These are phyloP conservation scores for Lactarius pseudohatsudake DNA, from an alignment of 768 basidiomycete species.

Conservation along the genomic window DNA sequence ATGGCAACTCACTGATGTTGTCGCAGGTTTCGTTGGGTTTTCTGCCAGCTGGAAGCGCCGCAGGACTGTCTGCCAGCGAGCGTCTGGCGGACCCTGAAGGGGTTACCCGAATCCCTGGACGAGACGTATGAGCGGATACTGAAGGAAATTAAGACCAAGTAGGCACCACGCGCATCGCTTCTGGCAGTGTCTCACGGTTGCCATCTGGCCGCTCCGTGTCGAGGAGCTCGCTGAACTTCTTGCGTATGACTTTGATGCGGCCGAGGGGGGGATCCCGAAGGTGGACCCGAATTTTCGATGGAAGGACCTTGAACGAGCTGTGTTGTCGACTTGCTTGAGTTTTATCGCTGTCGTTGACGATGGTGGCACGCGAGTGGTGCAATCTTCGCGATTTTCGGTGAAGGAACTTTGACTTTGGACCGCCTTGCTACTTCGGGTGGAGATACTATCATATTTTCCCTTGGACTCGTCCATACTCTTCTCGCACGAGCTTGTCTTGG, in stretches of 20 bases:
- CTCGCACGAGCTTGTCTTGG: not conserved
- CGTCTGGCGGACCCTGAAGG: not conserved
- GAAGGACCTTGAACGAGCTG: not conserved
- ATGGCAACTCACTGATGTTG: not conserved
- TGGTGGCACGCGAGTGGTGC: not conserved
- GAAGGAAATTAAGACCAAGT: not conserved
- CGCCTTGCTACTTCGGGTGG: not conserved
- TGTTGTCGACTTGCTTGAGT: not conserved
- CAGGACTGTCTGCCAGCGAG: not conserved
- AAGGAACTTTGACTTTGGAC: not conserved
- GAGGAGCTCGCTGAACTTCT: too few relatives aligned
- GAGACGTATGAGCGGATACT: not conserved
- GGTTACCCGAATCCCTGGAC: not conserved
- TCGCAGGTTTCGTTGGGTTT: not conserved
- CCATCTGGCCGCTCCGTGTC: too few relatives aligned
- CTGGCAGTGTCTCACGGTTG: not conserved
- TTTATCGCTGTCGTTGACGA: not conserved
- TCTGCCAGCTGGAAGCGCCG: not conserved
- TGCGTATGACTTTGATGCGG: too few relatives aligned
- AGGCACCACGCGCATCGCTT: not conserved
- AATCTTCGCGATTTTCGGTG: not conserved
- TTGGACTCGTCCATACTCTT: not conserved
- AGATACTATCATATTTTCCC: not conserved
- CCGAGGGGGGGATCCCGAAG: too few relatives aligned
- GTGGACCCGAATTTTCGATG: not conserved